Conservation (phyloP, 495 filamentous ascomycete genomes). For the Hypoxylon subgilvum region DNA sequence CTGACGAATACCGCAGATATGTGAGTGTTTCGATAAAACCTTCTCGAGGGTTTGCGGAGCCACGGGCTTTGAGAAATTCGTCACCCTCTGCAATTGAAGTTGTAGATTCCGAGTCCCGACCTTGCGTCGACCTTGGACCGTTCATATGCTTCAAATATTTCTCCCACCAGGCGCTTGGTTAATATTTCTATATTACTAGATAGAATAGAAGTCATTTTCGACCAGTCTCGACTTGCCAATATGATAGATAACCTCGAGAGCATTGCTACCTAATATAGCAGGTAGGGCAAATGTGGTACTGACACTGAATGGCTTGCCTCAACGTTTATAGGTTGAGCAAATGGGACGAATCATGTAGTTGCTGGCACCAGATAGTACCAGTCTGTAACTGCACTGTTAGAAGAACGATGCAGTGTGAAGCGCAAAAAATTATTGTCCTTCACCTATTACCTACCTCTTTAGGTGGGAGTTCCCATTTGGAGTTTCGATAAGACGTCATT, state of each 20-base stretch:
- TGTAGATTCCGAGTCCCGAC: constrained; percentile 22
- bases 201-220: constrained; percentile 17
- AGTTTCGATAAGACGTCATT: constrained; percentile 17
- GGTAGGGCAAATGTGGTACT: too few species aligned
- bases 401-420: too few species aligned
- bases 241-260: constrained; percentile 30
- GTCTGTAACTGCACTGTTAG: too few species aligned
- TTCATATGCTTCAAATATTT: neutral
- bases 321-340: too few species aligned
- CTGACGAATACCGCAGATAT: constrained; percentile 16
- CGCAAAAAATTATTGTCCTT: too few species aligned
- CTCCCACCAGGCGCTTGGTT: constrained; percentile 23
- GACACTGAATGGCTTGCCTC: too few species aligned
- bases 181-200: constrained; percentile 12
- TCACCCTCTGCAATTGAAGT: constrained; percentile 1
- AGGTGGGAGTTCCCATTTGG: too few species aligned
- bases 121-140: constrained; percentile 1
- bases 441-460: too few species aligned
- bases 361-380: too few species aligned
- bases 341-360: too few species aligned
- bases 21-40: constrained; percentile 15
- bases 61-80: constrained; percentile 8
- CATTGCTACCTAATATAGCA: too few species aligned
- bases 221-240: constrained; percentile 14
- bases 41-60: constrained; percentile 11